These are phyloP conservation scores for Phytophthora brassicae DNA, from an alignment of 352 stramenopile genomes.

Conservation along the genomic window DNA sequence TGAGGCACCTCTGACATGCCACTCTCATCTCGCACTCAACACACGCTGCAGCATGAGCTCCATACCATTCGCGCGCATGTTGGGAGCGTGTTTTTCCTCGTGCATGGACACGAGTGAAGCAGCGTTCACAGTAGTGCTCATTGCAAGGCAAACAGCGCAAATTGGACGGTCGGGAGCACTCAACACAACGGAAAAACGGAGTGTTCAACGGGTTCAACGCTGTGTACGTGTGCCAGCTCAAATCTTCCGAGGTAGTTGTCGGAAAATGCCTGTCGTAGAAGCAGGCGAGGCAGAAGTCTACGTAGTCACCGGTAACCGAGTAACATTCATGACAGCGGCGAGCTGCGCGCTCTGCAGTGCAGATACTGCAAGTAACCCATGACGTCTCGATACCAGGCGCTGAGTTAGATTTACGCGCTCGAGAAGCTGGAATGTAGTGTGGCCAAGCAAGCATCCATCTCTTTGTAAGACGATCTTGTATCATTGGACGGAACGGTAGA, in stretches of 20 bases:
- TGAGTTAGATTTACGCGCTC: conserved; percentile 12
- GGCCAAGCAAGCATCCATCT: conserved; percentile 76
- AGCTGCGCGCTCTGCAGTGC: conserved; percentile 54
- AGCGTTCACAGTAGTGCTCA: conserved; percentile 82
- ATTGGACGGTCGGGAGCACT: conserved; percentile 66
- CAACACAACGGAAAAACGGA: conserved; percentile 64
- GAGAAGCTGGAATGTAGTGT: conserved; percentile 34
- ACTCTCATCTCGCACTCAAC: conserved; percentile 75
- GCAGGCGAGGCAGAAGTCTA: conserved; percentile 76
- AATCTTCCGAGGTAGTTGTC: conserved; percentile 24
- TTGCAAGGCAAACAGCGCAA: conserved; percentile 68
- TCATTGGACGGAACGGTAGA: conserved; percentile 64
- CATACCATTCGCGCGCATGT: conserved; percentile 68
- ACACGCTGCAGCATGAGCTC: conserved; percentile 51
- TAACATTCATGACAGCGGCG: conserved; percentile 75
- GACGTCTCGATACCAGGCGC: conserved; percentile 1
- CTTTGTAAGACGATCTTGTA: conserved; percentile 72
- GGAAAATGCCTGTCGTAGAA: conserved; percentile 62
- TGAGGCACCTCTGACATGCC: conserved; percentile 62
- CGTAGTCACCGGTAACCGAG: conserved; percentile 55
- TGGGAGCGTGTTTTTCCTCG: conserved; percentile 53
- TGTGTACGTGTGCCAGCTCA: conserved; percentile 64
- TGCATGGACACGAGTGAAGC: conserved; percentile 69
- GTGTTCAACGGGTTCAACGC: conserved; percentile 40
- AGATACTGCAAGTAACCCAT: conserved; percentile 55